Evolutionary conservation across 2,329 filamentous ascomycete genomes (phyloP), one percentile per base, ranked within the genome.

Genomic region (Neofusicoccum kwambonambiense): DNA sequence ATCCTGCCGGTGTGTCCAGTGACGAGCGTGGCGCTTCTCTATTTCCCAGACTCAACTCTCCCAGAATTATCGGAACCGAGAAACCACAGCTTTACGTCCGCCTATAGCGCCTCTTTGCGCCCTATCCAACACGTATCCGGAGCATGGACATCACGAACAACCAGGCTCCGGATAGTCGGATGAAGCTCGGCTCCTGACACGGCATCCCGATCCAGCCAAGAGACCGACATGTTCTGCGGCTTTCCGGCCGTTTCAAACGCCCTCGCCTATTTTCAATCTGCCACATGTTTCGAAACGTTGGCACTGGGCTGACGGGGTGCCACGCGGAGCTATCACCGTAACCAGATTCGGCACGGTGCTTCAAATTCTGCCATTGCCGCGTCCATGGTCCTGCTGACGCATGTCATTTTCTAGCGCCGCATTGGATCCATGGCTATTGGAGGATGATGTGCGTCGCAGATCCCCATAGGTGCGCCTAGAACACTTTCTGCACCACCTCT

Each of bases 401-500:
- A 60, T 3, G 31, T 60, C n/a, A 47, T 60, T 60, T 35, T 47
- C 42, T 60, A 60, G 56, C 56, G 56, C 15, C 54, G 9, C 41
- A 45, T 17, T 19, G 27, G 39, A 19, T 37, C 41, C 56, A 41
- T 60, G 56, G 56, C 56, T 19, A 47, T 60, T 60, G 56, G 56
- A 4, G 11, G 31, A 19, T 19, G n/a, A 4, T 15, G 15, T 22
- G 54, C 27, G 19, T 45, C n/a, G 54, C 54, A 11, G 22, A 44
- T 45, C 22, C 22, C 15, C 3, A 58, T 34, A 41, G 27, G 17
- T 31, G 56, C 42, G 15, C 47, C 56, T 19, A 58, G 54, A 58
- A 58, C 54, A 9, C 19, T 8, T 8, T 58, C n/a, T 13, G 13
- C 12, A 34, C 41, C 8, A 42, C 39, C 15, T 8, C 22, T n/a